Conservation (phyloP, 2,329 filamentous ascomycete genomes). For the Albifimbria verrucaria region DNA sequence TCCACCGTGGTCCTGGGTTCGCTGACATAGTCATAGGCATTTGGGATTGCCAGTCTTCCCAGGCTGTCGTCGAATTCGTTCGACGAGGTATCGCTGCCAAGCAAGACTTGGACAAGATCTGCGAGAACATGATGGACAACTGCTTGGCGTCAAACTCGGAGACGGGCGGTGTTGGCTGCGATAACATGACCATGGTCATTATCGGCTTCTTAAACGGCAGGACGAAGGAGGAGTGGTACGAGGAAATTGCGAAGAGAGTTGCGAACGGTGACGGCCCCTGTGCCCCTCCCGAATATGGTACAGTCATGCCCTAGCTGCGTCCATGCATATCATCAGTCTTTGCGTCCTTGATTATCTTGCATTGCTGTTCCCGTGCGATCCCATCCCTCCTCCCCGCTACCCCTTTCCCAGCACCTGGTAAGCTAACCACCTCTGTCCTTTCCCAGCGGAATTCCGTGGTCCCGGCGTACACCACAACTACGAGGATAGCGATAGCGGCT, state of each 20-base stretch:
- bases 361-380: constrained; percentile 8
- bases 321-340: constrained; percentile 2
- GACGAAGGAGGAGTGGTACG: constrained; percentile 97
- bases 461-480: constrained; percentile 79
- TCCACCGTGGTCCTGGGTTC: constrained; percentile 9
- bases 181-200: constrained; percentile 99
- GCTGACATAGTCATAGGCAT: constrained; percentile 63
- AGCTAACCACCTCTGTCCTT: constrained; percentile 20
- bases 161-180: constrained; percentile 94
- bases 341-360: constrained; percentile 4
- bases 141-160: constrained; percentile 97
- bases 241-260: constrained; percentile 89
- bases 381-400: too few species aligned
- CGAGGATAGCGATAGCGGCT: constrained; percentile 74
- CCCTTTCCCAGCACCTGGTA: constrained; percentile 8
- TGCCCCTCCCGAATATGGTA: constrained; percentile 99
- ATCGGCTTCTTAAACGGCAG: constrained; percentile 86
- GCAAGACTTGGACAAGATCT: constrained; percentile 91
- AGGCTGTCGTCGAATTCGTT: constrained; percentile 96
- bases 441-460: constrained; percentile 76
- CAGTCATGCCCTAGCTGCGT: constrained; percentile 46
- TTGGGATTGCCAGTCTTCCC: constrained; percentile 98
- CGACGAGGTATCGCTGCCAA: constrained; percentile 93
- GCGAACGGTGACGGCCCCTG: constrained; percentile 96
- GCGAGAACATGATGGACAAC: constrained; percentile 99